Conservation (phyloP, 768 basidiomycete species). For the Crassisporium funariophilum region DNA sequence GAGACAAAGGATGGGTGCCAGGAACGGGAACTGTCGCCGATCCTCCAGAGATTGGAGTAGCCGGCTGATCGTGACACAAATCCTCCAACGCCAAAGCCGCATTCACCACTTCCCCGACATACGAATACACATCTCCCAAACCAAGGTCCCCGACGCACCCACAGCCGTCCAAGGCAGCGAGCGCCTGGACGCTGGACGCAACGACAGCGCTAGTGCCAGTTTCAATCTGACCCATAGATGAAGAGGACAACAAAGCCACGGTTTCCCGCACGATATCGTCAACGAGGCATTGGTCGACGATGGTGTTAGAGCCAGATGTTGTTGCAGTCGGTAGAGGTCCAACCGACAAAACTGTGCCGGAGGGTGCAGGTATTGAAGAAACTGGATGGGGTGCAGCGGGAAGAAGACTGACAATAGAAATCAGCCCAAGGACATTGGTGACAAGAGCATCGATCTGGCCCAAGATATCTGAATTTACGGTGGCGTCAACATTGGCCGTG, state of each 20-base stretch:
- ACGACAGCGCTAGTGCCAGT: not conserved
- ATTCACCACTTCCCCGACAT: conserved; percentile 12
- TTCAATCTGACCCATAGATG: not conserved
- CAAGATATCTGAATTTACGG: no score
- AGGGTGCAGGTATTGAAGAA: no score
- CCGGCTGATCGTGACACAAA: conserved; percentile 4
- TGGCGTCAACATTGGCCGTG: no score
- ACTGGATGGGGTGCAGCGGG: no score
- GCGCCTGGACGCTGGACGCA: not conserved
- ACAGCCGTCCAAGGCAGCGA: not conserved
- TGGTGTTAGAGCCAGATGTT: not conserved
- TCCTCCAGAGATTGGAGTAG: not conserved
- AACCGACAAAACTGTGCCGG: not conserved
- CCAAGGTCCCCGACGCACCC: conserved; percentile 2
- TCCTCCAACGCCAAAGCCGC: conserved; percentile 11
- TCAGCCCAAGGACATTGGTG: no score
- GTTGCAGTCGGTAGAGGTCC: conserved; percentile 1
- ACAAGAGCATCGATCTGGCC: no score
- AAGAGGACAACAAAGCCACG: conserved; percentile 5
- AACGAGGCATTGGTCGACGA: conserved; percentile 3
- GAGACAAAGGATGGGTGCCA: not conserved
- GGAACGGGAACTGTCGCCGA: not conserved
- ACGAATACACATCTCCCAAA: not conserved
- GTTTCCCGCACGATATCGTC: conserved; percentile 12
- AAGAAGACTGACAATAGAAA: no score